Base-by-base conservation (phyloP, 1,139 yeast species). In the Kurtzmaniella quercitrusa region DNA sequence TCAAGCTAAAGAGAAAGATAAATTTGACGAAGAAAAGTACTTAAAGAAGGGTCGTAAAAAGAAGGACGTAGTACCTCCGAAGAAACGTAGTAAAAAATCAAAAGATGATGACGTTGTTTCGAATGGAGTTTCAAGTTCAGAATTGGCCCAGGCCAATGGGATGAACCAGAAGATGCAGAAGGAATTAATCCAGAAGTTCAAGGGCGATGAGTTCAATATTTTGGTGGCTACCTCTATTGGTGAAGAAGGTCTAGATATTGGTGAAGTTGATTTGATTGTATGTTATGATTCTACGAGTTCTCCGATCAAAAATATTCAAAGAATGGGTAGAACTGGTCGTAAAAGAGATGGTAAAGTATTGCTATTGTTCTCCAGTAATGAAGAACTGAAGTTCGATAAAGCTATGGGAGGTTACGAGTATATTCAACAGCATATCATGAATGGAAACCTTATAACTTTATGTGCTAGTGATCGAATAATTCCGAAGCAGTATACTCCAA, bases 261-360 rank as follows among this genome's bases (percentile, higher is more conserved):
- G 98, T 27, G 98, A 94, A 58, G 98, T 94, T 42, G 98, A 94
- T 60, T 62, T 93, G 54, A 93, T 94, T 52, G 75, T 93, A 5
- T 90, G 97, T 57, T 93, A 83, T 62, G 98, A 94, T 56, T 88
- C 96, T 1, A 90, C 97, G 0, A 76, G 90, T 29, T 88, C 96
- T 40, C 98, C 98, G 0, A 93, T 94, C 46, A 88, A 95, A 47
- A 90, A 87, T 54, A 77, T 94, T 39, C 99, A 94, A 60, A 72
- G 99, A 53, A 88, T 94, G 94, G 99, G 99, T 27, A 81, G 99
- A 66, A 94, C 99, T 0, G 99, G 98, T 14, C 83, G 99, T 65
- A 88, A 89, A 57, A 71, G 97, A 51, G 89, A 86, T 51, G 99
- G 99, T 40, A 77, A 76, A 47, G 88, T 93, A 2, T 67, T 88